Percentiles rank a stretch among this genome's conserved stretches.
phyloP scores from a whole-genome alignment of 306 rosid genomes.

The Trifolium pratense region DNA sequence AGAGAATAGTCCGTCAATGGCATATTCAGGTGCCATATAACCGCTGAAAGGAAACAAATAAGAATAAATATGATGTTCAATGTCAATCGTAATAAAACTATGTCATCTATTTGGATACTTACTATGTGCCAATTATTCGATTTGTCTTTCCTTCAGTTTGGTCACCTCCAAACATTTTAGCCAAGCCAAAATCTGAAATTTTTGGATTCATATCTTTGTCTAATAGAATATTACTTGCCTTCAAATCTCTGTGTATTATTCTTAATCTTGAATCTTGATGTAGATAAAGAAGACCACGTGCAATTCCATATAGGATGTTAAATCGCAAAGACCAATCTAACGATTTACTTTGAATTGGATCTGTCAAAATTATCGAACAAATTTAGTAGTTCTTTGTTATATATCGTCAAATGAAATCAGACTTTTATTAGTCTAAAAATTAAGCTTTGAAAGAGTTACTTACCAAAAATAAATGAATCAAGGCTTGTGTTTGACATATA shows the following conservation, averaged over 20 bases:
- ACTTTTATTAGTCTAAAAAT: neutral
- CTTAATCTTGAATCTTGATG: slow-evolving; percentile 35
- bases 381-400: neutral
- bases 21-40: slow-evolving; percentile 7
- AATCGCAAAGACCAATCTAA: slow-evolving; percentile 27
- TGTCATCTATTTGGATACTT: neutral
- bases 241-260: slow-evolving; percentile 22
- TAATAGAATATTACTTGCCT: slow-evolving; percentile 20
- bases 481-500: neutral
- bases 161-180: slow-evolving; percentile 26
- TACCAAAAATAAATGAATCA: neutral
- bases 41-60: neutral
- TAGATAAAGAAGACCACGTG: slow-evolving; percentile 28
- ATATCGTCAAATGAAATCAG: neutral
- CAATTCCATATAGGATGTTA: slow-evolving; percentile 2
- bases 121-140: slow-evolving; percentile 20
- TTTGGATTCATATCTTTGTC: slow-evolving; percentile 28
- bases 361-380: neutral
- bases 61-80: neutral
- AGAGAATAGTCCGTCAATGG: neutral
- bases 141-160: slow-evolving; percentile 22
- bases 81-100: neutral
- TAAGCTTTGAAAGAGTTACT: neutral
- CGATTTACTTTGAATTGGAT: neutral
- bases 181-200: slow-evolving; percentile 37